These are phyloP conservation scores for Collariella sp. DNA, from an alignment of 495 filamentous ascomycete genomes.

Conservation along the genomic window DNA sequence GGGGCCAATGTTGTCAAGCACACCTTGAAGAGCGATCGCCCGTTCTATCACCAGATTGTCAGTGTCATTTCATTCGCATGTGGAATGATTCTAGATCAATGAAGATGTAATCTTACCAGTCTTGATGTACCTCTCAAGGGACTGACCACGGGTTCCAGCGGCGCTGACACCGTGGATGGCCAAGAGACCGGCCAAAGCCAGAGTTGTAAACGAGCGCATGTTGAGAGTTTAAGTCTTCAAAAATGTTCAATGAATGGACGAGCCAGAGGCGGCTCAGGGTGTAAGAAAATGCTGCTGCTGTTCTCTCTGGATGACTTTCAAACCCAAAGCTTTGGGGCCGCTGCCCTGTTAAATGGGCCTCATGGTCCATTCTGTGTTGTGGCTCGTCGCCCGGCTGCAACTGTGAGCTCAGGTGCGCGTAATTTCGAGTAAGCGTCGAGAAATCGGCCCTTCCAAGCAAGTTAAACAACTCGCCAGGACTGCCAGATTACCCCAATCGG, in stretches of 20 bases:
- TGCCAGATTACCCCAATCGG: too few species aligned
- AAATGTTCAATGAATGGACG: not conserved
- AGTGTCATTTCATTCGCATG: not conserved
- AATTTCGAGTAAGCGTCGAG: not conserved
- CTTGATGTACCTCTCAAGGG: slow-evolving; percentile 5
- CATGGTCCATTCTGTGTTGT: not conserved
- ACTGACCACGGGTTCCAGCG: not conserved
- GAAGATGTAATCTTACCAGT: not conserved
- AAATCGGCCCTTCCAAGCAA: not conserved
- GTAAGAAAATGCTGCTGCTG: too few species aligned
- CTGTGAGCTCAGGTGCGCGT: too few species aligned
- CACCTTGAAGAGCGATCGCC: slow-evolving; percentile 40
- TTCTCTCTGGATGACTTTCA: not conserved
- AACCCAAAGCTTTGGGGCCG: not conserved
- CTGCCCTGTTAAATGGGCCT: not conserved
- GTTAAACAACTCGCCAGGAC: too few species aligned
- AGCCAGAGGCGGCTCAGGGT: not conserved
- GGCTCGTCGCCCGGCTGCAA: too few species aligned
- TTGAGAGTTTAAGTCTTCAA: not conserved
- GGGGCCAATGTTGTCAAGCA: slow-evolving; percentile 52
- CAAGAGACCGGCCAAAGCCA: not conserved
- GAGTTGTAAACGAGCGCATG: not conserved
- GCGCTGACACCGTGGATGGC: not conserved
- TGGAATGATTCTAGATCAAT: not conserved
- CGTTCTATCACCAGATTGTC: slow-evolving; percentile 26